Base-by-base conservation (phyloP, 83 land plant species). In the Picea abies region DNA sequence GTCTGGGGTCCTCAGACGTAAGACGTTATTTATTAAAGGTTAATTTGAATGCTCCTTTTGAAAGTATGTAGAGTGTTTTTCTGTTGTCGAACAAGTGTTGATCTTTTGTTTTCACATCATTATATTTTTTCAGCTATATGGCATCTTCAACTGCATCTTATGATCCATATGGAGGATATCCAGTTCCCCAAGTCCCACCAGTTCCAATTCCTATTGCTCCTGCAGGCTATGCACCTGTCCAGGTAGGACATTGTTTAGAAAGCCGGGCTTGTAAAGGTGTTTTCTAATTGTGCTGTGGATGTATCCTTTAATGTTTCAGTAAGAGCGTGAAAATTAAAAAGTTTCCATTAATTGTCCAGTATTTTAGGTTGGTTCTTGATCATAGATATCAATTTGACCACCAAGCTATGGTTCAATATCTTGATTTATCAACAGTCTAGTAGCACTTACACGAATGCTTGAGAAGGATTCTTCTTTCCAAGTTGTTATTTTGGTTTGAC, bases 1-100 rank as follows among this genome's bases (percentile, higher is more conserved):
- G 92, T 94, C 69, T 96, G 99, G 99, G 94, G 88, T 63, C 93
- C 98, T 12, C 96, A 93, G 84, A 90, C 94, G 99, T 95, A 82
- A 22, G 79, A 19, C n/a, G 15, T 29, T 75, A 47, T 47, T 78
- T 19, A 26, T 78, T 14, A 22, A 25, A 78, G 23, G 26, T 39
- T 60, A 9, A 44, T 44, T 16, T 26, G 19, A 22, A 29, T 58
- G 3, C 17, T 77, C 23, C 37, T 77, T n/a, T 25, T 77, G 69
- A 25, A 12, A 72, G 52, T 73, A n/a, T 73, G 3, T 44, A 37
- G 22, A 35, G 22, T 35, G 76, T 8, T n/a, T 73, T 44, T 19
- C 26, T 20, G 56, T 72, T 20, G 56, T 72, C 10, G 1, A 72
- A 19, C n/a, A 72, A 44, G 22, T 8, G 32, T 72, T 23, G 22